These are phyloP conservation scores for Pseudoscleropodium purum DNA, from an alignment of 225 moss, liverwort and hornwort species.

Conservation along the genomic window DNA sequence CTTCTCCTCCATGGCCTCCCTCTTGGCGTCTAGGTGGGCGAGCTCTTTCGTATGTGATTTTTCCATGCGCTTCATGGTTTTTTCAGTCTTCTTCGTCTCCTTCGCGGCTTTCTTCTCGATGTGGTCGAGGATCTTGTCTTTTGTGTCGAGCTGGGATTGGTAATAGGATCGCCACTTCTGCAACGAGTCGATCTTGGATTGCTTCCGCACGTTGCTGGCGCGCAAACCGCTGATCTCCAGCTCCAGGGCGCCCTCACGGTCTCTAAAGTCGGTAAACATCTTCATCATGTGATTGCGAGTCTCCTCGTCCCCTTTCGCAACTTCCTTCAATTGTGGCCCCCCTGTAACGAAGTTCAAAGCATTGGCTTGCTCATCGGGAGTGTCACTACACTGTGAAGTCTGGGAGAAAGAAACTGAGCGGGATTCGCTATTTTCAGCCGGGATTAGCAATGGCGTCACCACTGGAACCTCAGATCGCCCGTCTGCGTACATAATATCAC, in stretches of 20 bases:
- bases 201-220: constrained; percentile 28
- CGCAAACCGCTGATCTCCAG: constrained; percentile 9
- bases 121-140: constrained; percentile 16
- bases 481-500: constrained; percentile 21
- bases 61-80: background rate
- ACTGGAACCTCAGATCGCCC: background rate
- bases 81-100: constrained; percentile 9
- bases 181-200: constrained; percentile 34
- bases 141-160: constrained; percentile 3
- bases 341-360: background rate
- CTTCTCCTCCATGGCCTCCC: constrained; percentile 15
- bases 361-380: background rate
- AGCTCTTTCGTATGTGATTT: constrained; percentile 8
- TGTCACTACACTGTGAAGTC: constrained; percentile 28
- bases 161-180: constrained; percentile 45
- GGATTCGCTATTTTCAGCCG: constrained; percentile 16
- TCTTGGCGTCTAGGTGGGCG: background rate
- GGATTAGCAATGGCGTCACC: constrained; percentile 8
- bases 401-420: constrained; percentile 36
- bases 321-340: background rate
- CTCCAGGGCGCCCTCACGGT: background rate
- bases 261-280: background rate
- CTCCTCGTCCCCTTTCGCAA: background rate
- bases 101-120: constrained; percentile 4
- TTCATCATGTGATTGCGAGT: background rate